These are phyloP conservation scores for Quercus suber DNA, from an alignment of 306 rosid genomes.

Conservation along the genomic window DNA sequence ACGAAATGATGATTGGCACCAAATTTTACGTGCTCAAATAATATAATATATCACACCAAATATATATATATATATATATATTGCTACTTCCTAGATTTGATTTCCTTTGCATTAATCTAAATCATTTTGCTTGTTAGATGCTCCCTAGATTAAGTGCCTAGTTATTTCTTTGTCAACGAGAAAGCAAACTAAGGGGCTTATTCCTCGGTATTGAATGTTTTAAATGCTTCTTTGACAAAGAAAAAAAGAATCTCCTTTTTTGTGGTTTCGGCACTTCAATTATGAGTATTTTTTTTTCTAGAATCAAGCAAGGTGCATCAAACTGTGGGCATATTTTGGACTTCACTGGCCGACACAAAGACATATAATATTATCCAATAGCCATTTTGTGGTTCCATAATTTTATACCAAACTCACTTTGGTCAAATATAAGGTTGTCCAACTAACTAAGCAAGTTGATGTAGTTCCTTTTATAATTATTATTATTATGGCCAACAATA, in stretches of 20 bases:
- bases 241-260: not conserved
- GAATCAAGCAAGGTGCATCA: not conserved
- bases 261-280: not conserved
- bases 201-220: not conserved
- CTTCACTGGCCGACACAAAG: constrained; percentile 12
- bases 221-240: not conserved
- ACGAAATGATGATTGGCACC: too few species aligned
- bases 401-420: not conserved
- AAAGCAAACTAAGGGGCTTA: not conserved
- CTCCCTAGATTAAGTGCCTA: not conserved
- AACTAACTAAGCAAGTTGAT: not conserved
- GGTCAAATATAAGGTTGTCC: not conserved
- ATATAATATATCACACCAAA: not conserved
- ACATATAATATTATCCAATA: not conserved
- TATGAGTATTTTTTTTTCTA: not conserved
- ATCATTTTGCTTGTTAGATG: not conserved
- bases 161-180: not conserved
- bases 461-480: not conserved
- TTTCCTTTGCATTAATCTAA: not conserved
- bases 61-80: too few species aligned
- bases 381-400: not conserved
- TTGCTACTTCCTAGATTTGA: not conserved
- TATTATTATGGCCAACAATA: not conserved
- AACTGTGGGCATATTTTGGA: constrained; percentile 8
- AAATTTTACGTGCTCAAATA: not conserved